Conservation (phyloP, 2,329 filamentous ascomycete species). For the Samsoniella hepiali region DNA sequence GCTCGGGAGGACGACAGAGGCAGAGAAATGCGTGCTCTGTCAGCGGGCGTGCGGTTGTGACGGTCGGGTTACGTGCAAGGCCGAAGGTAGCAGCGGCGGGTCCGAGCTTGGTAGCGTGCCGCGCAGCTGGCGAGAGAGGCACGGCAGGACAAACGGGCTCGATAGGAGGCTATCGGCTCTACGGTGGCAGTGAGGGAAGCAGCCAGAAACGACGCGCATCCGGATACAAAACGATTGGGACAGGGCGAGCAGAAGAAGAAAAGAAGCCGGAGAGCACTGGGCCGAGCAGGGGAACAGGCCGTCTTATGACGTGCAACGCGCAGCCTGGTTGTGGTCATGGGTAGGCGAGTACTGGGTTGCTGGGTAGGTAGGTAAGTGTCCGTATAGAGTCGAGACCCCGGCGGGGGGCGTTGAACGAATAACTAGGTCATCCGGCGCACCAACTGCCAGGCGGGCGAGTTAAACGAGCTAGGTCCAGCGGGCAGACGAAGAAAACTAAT, state of each 20-base stretch:
- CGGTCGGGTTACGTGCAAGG: background rate
- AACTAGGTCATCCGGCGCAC: background rate
- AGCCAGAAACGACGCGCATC: background rate
- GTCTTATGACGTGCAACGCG: constrained; percentile 18
- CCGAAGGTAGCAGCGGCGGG: constrained; percentile 9
- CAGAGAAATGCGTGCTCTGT: background rate
- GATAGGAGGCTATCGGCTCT: background rate
- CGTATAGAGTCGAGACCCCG: background rate
- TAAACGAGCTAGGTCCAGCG: constrained; percentile 4
- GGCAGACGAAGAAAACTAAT: background rate
- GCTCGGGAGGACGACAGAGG: constrained; percentile 2
- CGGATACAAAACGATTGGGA: background rate
- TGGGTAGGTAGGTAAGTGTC: too few species aligned
- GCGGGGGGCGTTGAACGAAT: background rate
- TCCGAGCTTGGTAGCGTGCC: constrained; percentile 1
- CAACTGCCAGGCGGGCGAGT: background rate
- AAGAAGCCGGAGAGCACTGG: background rate
- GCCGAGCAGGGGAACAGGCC: constrained; percentile 2
- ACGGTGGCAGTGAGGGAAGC: constrained; percentile 3
- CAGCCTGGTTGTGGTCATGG: background rate
- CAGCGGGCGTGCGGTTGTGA: background rate
- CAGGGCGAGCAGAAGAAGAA: background rate
- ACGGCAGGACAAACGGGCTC: constrained; percentile 1
- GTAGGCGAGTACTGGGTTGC: too few species aligned
- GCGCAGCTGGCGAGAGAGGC: constrained; percentile 1